Base-by-base conservation (phyloP, 2,329 filamentous ascomycete genomes). In the Fusarium sublunatum region DNA sequence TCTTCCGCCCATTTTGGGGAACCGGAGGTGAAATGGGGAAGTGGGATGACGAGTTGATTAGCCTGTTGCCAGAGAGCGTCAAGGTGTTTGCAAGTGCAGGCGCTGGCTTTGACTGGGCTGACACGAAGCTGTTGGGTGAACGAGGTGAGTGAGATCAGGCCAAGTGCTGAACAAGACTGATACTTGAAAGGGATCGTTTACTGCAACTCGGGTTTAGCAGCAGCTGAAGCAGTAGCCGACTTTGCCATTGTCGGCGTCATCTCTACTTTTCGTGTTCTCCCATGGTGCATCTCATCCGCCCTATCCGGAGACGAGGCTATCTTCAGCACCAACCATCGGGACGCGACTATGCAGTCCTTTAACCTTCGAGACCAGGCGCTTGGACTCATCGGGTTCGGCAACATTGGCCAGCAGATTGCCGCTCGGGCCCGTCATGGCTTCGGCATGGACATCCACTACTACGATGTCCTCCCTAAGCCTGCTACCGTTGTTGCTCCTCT, bases 161-260 rank as follows among this genome's bases (percentile, higher is more conserved):
- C 2, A 15, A 3, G 3, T 15, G 3, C 31, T n/a, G 13, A 61
- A 3, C 3, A 46, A 5, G 3, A 40, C 52, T 69, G 22, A 69
- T 34, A 8, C 3, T 7, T 29, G 7, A 1, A 45, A 84, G 84
- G 86, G 34, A 84, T 91, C 61, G 76, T 89, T 47, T 92, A 92
- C 76, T 92, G 89, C 79, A 92, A 92, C 76, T 84, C 86, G 3
- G 89, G 88, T 2, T 82, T 86, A 2, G 88, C 89, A 0, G 88
- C 88, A 32, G 88, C 88, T 7, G 90, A 92, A 69, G 86, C 89
- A 5, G 89, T 92, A 2, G 89, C 89, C 46, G 90, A 92, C 73
- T 86, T 90, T 60, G 86, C 88, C 15, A 80, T 91, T 36, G 88
- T 87, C 69, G 83, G 90, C 67, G 85, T 92, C 65, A 83, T 93